Percentiles rank a stretch among this genome's conserved stretches.
These are phyloP conservation scores for Xylariaceae sp. DNA, from an alignment of 2,329 filamentous ascomycete genomes.

Conservation along the genomic window DNA sequence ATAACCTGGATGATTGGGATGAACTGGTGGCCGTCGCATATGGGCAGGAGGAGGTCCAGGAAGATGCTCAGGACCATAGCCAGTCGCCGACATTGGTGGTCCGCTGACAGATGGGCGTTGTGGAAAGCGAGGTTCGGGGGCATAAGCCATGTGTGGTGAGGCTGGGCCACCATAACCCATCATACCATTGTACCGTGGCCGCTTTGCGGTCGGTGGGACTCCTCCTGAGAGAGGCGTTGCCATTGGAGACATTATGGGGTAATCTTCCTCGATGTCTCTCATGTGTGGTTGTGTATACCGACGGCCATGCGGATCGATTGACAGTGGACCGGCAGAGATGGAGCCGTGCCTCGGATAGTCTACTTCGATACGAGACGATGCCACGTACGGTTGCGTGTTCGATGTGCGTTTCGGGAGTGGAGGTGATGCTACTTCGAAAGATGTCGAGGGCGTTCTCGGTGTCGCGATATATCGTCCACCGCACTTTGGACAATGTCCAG, in stretches of 20 bases:
- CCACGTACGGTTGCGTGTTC: conserved; percentile 17
- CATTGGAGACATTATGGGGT: conserved; percentile 32
- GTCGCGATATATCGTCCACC: conserved; percentile 64
- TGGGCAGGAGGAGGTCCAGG: conserved; percentile 18
- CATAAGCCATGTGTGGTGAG: conserved; percentile 39
- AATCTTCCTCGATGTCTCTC: conserved; percentile 38
- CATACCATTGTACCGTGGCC: conserved; percentile 30
- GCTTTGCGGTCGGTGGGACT: conserved; percentile 28
- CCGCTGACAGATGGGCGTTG: conserved; percentile 25
- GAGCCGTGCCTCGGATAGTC: conserved; percentile 31
- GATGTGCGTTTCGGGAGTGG: conserved; percentile 18
- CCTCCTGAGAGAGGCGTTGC: conserved; percentile 9
- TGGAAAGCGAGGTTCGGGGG: conserved; percentile 30
- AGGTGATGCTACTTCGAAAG: conserved; percentile 37
- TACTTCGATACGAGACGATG: conserved; percentile 18
- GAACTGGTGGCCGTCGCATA: conserved; percentile 16
- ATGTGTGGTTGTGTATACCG: conserved; percentile 48
- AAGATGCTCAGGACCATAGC: conserved; percentile 27
- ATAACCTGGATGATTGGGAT: conserved; percentile 12
- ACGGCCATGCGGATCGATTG: conserved; percentile 59
- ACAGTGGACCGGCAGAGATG: conserved; percentile 24
- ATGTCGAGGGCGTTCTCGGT: conserved; percentile 54
- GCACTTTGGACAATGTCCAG: conserved; percentile 65
- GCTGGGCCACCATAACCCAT: conserved; percentile 28
- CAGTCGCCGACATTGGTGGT: conserved; percentile 22